Evolutionary conservation across 192 early-diverging fungal species (phyloP), one percentile per base, ranked within the genome.

Genomic region (Chytriomyces sp.): DNA sequence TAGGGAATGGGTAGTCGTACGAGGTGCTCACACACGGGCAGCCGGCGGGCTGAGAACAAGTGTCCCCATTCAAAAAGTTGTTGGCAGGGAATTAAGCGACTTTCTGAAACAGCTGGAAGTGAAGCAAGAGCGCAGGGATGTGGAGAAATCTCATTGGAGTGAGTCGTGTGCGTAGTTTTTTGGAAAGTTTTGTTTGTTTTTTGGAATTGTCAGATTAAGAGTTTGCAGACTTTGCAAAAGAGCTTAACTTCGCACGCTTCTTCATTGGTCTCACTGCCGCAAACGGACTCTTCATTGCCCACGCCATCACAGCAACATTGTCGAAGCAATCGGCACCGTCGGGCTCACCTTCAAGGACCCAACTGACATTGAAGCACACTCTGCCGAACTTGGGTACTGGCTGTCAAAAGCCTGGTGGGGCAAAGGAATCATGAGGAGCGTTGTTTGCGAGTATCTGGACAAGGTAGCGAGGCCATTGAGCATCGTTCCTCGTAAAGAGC

Each of bases 331-430:
- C 23, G 69, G 69, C 13, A 24, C 69, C 7, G 57, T 71, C 53
- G 69, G 69, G 0, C 47, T 71, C 13, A 57, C 50, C 20, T 71
- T 71, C 69, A 71, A 71, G n/a, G 69, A 71, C 69, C 69, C 69
- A 57, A 57, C 69, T 4, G 69, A 71, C 26, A 59, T 71, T 20
- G 69, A 71, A 71, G 69, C 69, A 57, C 69, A 71, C 43, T 18
- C 50, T 57, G 69, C 50, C 8, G 69, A 71, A 59, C 47, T 71
- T 9, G 69, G 69, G 69, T 71, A 71, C 26, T 71, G 69, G 69
- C 50, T 71, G 9, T 47, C 69, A 1, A 11, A n/a, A 28, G 69
- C 50, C 11, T 71, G 44, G 7, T 71, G 69, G 69, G 69, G 69
- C 2, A 16, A 24, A 16, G 69, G 69, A 43, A 28, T 71, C 23